Base-by-base conservation (phyloP, 2,329 filamentous ascomycete species). In the Ciborinia camelliae region DNA sequence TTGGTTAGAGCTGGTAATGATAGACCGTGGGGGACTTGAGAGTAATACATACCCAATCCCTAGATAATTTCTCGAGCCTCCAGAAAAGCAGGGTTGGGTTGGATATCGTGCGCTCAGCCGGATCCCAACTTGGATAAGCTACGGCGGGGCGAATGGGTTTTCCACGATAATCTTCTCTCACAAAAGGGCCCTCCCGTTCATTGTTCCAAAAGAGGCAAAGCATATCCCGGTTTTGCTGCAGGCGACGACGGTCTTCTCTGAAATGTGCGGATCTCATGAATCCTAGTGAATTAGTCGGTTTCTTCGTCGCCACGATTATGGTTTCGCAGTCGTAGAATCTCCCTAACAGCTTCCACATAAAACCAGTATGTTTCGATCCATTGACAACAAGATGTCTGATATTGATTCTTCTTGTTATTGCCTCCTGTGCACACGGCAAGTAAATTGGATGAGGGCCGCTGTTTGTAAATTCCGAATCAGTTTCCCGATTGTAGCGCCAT, bases 291-390 rank as follows among this genome's bases (percentile, higher is more conserved):
- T n/a, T n/a, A n/a, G n/a, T n/a, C n/a, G n/a, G n/a, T n/a, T n/a
- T n/a, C n/a, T n/a, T n/a, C n/a, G 41, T 28, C 12, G 15, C 54
- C 39, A 58, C 15, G 26, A 45, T 32, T 9, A 58, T 45, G 20
- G 54, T 45, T 30, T 58, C 28, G 39, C 54, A 58, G 18, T 58
- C 54, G 41, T 58, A 58, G 6, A 45, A 58, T 45, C 54, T 58
- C 23, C 39, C 54, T 14, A 58, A 10, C 7, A 32, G 6, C 14
- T 8, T 45, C 10, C 7, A 14, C 6, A 32, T n/a, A 2, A 9
- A 10, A 0, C 0, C 6, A 6, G 28, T 32, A 20, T n/a, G 28
- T 30, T 3, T 2, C 20, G 3, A n/a, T 5, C 39, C 26, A 45
- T 28, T 39, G 15, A 58, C 3, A 6, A 58, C 39, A 8, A 58